A percentile compares a stretch with the other conserved stretches of the same genome.
Evolutionary conservation across 2,329 filamentous ascomycete genomes (phyloP).

Genomic region (Aspergillus niger): DNA sequence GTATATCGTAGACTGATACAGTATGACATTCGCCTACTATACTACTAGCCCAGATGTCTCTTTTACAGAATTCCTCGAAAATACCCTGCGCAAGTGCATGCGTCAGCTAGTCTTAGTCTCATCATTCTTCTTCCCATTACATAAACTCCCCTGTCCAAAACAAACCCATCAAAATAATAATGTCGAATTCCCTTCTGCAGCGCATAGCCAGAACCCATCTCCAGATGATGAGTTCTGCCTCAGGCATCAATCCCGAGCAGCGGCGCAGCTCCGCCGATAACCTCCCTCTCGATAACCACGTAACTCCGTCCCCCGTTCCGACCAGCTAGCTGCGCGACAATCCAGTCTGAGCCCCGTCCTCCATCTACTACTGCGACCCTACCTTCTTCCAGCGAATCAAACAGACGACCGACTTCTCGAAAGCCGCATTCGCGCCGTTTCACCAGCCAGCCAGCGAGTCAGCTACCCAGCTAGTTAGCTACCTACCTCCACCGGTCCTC

Average conservation of each 20-base stretch:
- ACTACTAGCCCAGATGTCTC: too few species aligned
- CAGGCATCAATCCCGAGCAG: not conserved
- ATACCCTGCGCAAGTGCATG: too few species aligned
- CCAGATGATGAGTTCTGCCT: not conserved
- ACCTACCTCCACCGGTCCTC: not conserved
- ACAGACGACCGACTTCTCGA: slow-evolving; percentile 4
- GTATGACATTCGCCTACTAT: too few species aligned
- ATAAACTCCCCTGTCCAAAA: too few species aligned
- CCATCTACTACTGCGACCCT: not conserved
- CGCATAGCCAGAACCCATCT: too few species aligned
- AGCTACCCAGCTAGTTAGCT: not conserved
- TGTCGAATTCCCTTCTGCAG: too few species aligned
- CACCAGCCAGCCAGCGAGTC: not conserved
- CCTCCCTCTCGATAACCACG: slow-evolving; percentile 8
- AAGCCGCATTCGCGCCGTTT: not conserved
- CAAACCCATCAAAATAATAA: too few species aligned
- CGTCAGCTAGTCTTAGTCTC: too few species aligned
- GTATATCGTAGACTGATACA: not conserved
- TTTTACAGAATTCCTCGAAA: too few species aligned
- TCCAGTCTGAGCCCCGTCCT: not conserved
- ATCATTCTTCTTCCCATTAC: too few species aligned
- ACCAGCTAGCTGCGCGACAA: slow-evolving; percentile 4
- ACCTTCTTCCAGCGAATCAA: not conserved
- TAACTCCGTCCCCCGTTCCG: not conserved
- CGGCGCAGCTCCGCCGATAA: slow-evolving; percentile 9